Evolutionary conservation across 306 rosid species (phyloP).

Genomic region (Ochetophila trinervis): DNA sequence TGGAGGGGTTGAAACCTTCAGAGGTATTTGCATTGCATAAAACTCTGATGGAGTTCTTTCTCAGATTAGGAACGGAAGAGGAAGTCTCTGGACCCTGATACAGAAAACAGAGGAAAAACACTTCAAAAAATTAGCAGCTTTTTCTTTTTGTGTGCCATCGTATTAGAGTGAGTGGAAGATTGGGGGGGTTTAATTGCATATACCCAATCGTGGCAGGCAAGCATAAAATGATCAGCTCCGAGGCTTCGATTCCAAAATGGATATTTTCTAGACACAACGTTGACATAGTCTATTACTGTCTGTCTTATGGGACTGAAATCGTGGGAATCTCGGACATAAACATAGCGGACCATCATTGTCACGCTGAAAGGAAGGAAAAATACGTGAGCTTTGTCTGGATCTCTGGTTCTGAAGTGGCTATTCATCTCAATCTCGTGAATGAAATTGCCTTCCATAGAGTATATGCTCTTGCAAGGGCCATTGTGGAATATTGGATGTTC

Average conservation of each 20-base stretch:
- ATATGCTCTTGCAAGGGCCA: conserved; percentile 94
- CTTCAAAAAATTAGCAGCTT: background rate
- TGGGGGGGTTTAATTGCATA: background rate
- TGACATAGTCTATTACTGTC: conserved; percentile 61
- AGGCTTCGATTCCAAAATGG: conserved; percentile 85
- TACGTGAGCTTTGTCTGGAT: conserved; percentile 76
- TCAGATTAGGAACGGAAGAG: conserved; percentile 38
- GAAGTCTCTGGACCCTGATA: conserved; percentile 74
- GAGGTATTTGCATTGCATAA: conserved; percentile 90
- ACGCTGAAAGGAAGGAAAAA: conserved; percentile 84
- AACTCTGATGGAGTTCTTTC: conserved; percentile 62
- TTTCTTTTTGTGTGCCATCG: too few species aligned
- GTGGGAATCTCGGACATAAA: conserved; percentile 60
- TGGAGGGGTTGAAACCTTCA: conserved; percentile 66
- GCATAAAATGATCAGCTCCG: conserved; percentile 86
- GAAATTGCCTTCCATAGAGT: conserved; percentile 85
- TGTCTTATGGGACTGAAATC: conserved; percentile 61
- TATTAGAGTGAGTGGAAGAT: too few species aligned
- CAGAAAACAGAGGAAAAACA: background rate
- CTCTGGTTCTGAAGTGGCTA: conserved; percentile 54
- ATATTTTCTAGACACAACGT: conserved; percentile 49
- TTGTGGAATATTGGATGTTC: conserved; percentile 83
- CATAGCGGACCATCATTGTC: conserved; percentile 73
- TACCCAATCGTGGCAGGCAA: conserved; percentile 96
- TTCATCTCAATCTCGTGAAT: conserved; percentile 74